Base-by-base conservation (phyloP, 108 stramenopile species). In the Stephanodiscus triporus region DNA sequence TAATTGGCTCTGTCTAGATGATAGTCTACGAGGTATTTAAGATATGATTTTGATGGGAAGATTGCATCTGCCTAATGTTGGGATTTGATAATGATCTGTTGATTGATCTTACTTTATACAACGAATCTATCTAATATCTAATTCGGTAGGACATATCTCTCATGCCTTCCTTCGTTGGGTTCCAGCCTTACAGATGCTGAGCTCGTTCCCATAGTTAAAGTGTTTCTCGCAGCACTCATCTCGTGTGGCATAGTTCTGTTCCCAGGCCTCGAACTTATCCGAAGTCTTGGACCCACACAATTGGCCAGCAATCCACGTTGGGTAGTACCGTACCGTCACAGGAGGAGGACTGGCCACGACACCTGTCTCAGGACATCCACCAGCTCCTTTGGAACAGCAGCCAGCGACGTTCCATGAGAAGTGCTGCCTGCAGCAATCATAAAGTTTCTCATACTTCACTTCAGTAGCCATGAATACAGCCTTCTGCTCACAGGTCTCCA, bases 301-400 rank as follows among this genome's bases (percentile, higher is more conserved):
- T 26, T 66, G 64, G n/a, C 49, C 63, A 8, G 42, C 2, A 4
- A 17, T 10, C 77, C 70, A 72, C 4, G 77, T 71, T 14, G 77
- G 70, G 57, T 63, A 78, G 50, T 59, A 78, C n/a, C 55, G 29
- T n/a, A 59, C 14, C 50, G 13, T 26, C 4, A 47, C 40, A 48
- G 40, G 1, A 11, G 40, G 11, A 9, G n/a, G n/a, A n/a, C n/a
- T n/a, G n/a, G n/a, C n/a, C 9, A 8, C 1, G 40, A 40, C 11
- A 11, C 7, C 7, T 1, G 11, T 43, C 51, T 79, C 78, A 23
- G 70, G 66, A 37, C 79, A 80, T 20, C 73, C 72, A 6, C 73
- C 79, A 45, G n/a, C n/a, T n/a, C 73, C 79, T 27, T 74, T 45
- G 6, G 34, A 24, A 55, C 73, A 74, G 43, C 72, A 80, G 19